Conservation (phyloP, 495 filamentous ascomycete genomes). For the Penicillium parvum region DNA sequence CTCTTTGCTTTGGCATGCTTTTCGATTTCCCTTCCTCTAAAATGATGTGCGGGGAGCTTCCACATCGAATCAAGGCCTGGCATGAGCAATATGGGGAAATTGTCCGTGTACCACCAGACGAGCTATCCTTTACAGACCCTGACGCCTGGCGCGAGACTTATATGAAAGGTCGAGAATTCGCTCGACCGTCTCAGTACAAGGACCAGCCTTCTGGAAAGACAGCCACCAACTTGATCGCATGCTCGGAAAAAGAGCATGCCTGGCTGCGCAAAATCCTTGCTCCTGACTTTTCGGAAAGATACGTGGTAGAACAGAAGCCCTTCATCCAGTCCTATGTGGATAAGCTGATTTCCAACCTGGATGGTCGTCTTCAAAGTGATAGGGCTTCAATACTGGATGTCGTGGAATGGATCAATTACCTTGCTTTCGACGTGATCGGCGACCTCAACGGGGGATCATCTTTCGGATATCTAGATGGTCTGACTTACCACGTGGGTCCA, state of each 20-base stretch:
- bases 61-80: too few species aligned
- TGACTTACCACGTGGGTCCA: too few species aligned
- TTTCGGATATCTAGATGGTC: conserved; percentile 5
- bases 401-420: conserved; percentile 18
- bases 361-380: background rate
- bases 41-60: too few species aligned
- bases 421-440: conserved; percentile 17
- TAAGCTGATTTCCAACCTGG: background rate
- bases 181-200: background rate
- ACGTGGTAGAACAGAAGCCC: background rate
- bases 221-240: conserved; percentile 4
- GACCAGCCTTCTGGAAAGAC: too few species aligned
- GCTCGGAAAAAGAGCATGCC: conserved; percentile 5
- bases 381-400: conserved; percentile 2
- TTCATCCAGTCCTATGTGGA: background rate
- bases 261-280: conserved; percentile 1
- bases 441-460: conserved; percentile 13
- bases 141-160: background rate
- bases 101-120: background rate
- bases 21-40: too few species aligned
- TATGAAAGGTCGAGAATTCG: background rate
- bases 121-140: background rate
- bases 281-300: background rate
- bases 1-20: too few species aligned
- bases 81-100: background rate